phyloP scores from a whole-genome alignment of 2,329 filamentous ascomycete species.

The Xylogone sp. region DNA sequence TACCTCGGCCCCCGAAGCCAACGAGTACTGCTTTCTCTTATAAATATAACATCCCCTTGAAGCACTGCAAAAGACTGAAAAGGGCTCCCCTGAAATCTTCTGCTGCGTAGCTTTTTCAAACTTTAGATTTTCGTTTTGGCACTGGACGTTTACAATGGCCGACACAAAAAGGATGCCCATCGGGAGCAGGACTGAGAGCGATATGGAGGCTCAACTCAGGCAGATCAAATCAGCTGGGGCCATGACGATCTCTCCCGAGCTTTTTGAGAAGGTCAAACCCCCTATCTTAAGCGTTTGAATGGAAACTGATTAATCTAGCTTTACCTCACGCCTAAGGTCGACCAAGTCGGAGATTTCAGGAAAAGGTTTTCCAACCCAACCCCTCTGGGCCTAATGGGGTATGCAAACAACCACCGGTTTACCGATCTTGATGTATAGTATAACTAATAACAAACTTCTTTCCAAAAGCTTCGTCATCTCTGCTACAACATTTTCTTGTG shows the following conservation, averaged over 20 bases:
- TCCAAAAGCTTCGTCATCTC: conserved; percentile 32
- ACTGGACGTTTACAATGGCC: no score
- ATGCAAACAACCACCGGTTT: neutral
- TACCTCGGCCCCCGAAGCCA: no score
- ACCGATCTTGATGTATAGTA: no score
- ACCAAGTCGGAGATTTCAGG: conserved; percentile 11
- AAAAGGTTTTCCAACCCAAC: conserved; percentile 20
- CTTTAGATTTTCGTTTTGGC: no score
- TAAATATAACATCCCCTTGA: no score
- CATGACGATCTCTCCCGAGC: conserved; percentile 19
- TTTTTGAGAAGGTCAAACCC: conserved; percentile 18
- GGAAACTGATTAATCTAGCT: conserved; percentile 7
- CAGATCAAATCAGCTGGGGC: conserved; percentile 11
- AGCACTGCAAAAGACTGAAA: no score
- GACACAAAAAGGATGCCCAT: no score
- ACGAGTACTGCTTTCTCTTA: no score
- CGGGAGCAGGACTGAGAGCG: neutral
- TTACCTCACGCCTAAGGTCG: conserved; percentile 17
- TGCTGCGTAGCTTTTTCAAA: no score
- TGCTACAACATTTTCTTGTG: conserved; percentile 12
- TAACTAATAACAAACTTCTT: no score
- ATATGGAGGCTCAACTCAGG: conserved; percentile 4
- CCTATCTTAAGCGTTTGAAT: neutral
- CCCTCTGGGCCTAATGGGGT: conserved; percentile 19
- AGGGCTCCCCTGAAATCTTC: no score